Conservation (phyloP, 345 rosid species). For the Leavenworthia alabamica region DNA sequence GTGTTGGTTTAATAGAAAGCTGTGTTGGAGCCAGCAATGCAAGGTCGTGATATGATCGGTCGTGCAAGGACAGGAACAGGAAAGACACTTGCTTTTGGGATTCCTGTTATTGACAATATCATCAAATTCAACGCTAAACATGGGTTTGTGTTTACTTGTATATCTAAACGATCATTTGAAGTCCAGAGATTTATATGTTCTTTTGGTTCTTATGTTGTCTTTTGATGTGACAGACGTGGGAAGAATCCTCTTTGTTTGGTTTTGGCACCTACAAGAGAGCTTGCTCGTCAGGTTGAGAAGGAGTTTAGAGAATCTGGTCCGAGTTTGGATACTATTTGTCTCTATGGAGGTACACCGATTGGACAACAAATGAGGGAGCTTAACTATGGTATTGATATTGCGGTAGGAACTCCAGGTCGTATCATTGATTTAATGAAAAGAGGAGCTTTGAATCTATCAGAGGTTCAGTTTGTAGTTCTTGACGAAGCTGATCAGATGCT, state of each 20-base stretch:
- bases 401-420: constrained; percentile 98
- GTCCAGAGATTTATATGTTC: neutral
- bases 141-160: constrained; percentile 42
- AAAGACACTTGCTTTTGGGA: constrained; percentile 97
- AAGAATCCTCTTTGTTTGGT: constrained; percentile 82
- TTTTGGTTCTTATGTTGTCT: neutral
- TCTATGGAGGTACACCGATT: constrained; percentile 91
- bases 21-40: constrained; percentile 93
- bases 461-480: constrained; percentile 75
- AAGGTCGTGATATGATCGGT: constrained; percentile 90
- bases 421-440: constrained; percentile 87
- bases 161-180: neutral
- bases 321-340: constrained; percentile 72
- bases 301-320: constrained; percentile 80
- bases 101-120: constrained; percentile 75
- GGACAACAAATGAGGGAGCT: constrained; percentile 65
- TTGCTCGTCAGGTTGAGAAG: constrained; percentile 87
- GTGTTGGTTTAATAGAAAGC: constrained; percentile 48
- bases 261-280: constrained; percentile 96
- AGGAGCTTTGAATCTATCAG: constrained; percentile 64
- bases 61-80: constrained; percentile 96
- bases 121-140: constrained; percentile 69
- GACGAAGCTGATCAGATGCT: constrained; percentile 99
- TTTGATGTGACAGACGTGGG: constrained; percentile 48
- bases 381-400: constrained; percentile 73